phyloP scores from a whole-genome alignment of 2,329 filamentous ascomycete species.

The Hymenoscyphus infarciens region DNA sequence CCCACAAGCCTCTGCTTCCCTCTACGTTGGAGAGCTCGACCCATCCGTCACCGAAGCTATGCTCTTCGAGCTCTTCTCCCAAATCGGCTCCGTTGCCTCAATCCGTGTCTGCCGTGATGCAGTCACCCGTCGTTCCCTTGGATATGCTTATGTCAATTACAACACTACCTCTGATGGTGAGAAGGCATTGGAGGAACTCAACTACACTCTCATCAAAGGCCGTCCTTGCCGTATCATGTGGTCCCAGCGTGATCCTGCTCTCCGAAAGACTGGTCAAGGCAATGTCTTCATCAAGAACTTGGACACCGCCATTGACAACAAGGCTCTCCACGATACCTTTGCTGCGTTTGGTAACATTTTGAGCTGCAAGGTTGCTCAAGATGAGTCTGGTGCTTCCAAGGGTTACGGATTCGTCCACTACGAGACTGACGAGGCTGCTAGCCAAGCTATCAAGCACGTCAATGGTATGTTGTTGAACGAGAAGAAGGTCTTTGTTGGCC shows the following conservation, averaged over 20 bases:
- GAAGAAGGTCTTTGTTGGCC: slow-evolving; percentile 99
- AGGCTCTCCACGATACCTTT: slow-evolving; percentile 99
- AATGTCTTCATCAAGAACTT: slow-evolving; percentile 99
- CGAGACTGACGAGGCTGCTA: slow-evolving; percentile 96
- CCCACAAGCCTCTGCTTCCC: slow-evolving; percentile 91
- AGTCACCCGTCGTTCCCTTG: slow-evolving; percentile 95
- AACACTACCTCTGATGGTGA: slow-evolving; percentile 95
- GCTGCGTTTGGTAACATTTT: slow-evolving; percentile 98
- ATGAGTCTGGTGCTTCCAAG: slow-evolving; percentile 95
- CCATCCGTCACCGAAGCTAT: slow-evolving; percentile 97
- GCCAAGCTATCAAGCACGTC: slow-evolving; percentile 97
- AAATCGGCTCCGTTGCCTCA: slow-evolving; percentile 96
- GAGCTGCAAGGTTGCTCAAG: slow-evolving; percentile 98
- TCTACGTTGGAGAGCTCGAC: slow-evolving; percentile 98
- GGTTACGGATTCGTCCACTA: slow-evolving; percentile 99
- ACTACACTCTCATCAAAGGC: slow-evolving; percentile 99
- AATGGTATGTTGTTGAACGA: slow-evolving; percentile 99
- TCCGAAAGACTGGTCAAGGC: slow-evolving; percentile 98
- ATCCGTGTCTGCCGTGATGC: slow-evolving; percentile 99
- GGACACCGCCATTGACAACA: slow-evolving; percentile 98
- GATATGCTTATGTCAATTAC: slow-evolving; percentile 99
- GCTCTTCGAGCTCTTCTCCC: slow-evolving; percentile 99
- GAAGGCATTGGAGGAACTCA: slow-evolving; percentile 97
- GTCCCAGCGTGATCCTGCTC: slow-evolving; percentile 98
- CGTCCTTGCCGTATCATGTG: slow-evolving; percentile 99